Percentiles rank a stretch among this genome's conserved stretches.
phyloP scores from a whole-genome alignment of 306 rosid species.

The Leucaena leucocephala region DNA sequence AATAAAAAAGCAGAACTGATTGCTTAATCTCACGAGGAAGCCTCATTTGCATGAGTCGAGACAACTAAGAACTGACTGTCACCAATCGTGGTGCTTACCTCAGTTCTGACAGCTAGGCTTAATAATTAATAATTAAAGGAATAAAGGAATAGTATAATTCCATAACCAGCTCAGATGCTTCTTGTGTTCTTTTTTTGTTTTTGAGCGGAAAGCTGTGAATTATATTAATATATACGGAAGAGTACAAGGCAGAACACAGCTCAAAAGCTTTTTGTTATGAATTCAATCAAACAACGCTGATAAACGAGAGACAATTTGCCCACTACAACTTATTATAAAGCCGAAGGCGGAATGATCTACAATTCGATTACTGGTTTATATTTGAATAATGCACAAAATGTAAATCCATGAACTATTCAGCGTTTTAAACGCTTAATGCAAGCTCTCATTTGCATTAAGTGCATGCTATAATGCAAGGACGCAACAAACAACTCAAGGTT shows the following conservation, averaged over 20 bases:
- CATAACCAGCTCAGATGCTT: not conserved
- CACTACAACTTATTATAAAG: not conserved
- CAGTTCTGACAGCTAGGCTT: not conserved
- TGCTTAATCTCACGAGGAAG: not conserved
- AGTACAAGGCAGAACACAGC: too few species aligned
- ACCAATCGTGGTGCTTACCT: not conserved
- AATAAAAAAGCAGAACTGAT: not conserved
- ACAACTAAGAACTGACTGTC: not conserved
- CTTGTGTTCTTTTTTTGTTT: too few species aligned
- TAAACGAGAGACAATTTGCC: not conserved
- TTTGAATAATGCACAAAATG: not conserved
- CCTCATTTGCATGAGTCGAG: not conserved
- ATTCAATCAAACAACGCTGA: not conserved
- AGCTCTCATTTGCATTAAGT: not conserved
- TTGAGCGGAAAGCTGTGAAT: too few species aligned
- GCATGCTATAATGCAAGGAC: not conserved
- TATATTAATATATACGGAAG: too few species aligned
- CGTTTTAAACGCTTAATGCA: not conserved
- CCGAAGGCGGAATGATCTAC: not conserved
- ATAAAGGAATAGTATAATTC: not conserved
- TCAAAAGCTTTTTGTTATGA: not conserved
- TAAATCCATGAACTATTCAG: not conserved
- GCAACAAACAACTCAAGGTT: not conserved
- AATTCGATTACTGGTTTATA: not conserved
- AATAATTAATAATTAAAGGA: not conserved